Percentiles rank a stretch among this genome's conserved stretches.
phyloP scores from a whole-genome alignment of 140 eudicot genomes.

The Stevia rebaudiana region DNA sequence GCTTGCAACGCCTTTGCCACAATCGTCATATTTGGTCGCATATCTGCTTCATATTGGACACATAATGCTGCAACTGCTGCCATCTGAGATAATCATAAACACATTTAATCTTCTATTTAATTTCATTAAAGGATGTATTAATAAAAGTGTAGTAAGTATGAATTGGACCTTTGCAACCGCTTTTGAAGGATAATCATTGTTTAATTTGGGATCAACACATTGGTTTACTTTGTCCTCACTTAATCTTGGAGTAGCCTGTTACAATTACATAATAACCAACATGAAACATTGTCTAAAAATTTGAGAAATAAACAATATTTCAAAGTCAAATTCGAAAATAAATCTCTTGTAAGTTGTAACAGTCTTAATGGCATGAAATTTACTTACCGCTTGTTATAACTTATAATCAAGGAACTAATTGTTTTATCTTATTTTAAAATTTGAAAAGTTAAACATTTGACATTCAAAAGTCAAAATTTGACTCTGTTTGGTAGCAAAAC shows the following conservation, averaged over 20 bases:
- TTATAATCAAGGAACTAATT: neutral
- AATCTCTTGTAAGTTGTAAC: no score
- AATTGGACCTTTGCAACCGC: constrained; percentile 52
- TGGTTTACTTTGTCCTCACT: constrained; percentile 65
- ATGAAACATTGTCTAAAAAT: neutral
- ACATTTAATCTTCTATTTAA: neutral
- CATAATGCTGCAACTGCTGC: constrained; percentile 64
- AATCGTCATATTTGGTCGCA: constrained; percentile 53
- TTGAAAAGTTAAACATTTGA: neutral
- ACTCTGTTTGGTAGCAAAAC: constrained; percentile 11
- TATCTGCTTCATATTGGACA: constrained; percentile 52
- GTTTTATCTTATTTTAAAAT: neutral
- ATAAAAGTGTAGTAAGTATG: neutral
- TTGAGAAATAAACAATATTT: neutral
- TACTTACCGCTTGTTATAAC: neutral
- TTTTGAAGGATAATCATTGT: constrained; percentile 46
- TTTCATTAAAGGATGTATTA: no score
- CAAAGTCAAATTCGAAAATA: neutral
- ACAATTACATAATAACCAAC: neutral
- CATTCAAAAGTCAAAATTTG: neutral
- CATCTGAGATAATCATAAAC: constrained; percentile 26
- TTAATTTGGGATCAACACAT: constrained; percentile 60
- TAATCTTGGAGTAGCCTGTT: constrained; percentile 59
- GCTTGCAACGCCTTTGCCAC: constrained; percentile 58
- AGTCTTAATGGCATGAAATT: neutral